A percentile compares a stretch with the other conserved stretches of the same genome.
Conservation (phyloP, 495 filamentous ascomycete genomes). For the Emericellopsis terricola region DNA sequence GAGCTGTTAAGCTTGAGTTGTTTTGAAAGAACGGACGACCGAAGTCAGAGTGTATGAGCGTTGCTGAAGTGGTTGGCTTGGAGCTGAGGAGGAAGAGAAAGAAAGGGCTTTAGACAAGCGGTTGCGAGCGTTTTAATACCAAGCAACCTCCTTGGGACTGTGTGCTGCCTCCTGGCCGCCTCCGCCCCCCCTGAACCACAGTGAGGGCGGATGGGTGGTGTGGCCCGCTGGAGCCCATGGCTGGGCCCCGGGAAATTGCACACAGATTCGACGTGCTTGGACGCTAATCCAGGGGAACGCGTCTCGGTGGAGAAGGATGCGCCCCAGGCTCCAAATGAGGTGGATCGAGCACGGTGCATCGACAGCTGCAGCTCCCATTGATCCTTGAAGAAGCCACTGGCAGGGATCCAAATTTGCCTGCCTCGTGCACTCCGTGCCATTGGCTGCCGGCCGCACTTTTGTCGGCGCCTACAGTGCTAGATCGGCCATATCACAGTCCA, state of each 20-base stretch:
- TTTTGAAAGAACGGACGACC: constrained; percentile 32
- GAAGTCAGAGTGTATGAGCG: constrained; percentile 29
- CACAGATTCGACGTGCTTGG: not conserved
- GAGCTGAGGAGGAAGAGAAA: constrained; percentile 15
- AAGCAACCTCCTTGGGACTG: constrained; percentile 1
- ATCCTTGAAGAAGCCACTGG: too few species aligned
- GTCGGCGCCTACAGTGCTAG: too few species aligned
- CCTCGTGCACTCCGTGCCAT: too few species aligned
- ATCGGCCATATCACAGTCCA: too few species aligned
- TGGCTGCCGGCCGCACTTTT: too few species aligned
- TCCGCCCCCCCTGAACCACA: not conserved
- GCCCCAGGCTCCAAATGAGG: too few species aligned
- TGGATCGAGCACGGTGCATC: too few species aligned
- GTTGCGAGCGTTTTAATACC: constrained; percentile 23
- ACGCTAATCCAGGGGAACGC: constrained; percentile 1
- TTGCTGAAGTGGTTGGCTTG: too few species aligned
- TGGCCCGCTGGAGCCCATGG: not conserved
- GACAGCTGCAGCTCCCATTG: too few species aligned
- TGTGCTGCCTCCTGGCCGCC: not conserved
- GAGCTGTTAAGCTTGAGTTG: constrained; percentile 15
- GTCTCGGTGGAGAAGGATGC: constrained; percentile 1
- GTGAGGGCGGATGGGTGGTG: not conserved
- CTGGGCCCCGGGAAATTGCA: constrained; percentile 13
- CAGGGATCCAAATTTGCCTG: too few species aligned
- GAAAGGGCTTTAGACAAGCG: constrained; percentile 8